Conservation (phyloP, 441 rosid genomes). For the Euphorbia schlechtendalii region DNA sequence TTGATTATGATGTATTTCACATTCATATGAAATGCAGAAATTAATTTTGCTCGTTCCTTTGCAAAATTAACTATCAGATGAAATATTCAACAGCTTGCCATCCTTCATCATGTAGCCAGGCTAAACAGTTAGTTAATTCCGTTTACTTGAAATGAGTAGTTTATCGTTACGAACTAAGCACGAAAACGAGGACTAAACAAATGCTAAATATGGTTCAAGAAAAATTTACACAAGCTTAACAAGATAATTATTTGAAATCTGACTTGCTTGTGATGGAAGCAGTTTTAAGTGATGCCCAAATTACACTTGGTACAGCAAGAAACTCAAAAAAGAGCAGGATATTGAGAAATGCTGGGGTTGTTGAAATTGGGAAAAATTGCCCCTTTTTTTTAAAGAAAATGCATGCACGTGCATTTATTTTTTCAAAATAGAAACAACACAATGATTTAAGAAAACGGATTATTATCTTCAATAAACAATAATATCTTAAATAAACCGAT, state of each 20-base stretch:
- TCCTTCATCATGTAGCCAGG: background rate
- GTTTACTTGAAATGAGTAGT: background rate
- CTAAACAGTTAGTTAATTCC: too few species aligned
- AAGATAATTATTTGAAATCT: background rate
- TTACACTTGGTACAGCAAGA: background rate
- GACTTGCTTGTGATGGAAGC: too few species aligned
- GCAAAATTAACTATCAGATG: background rate
- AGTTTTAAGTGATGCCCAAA: background rate
- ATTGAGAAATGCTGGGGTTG: too few species aligned
- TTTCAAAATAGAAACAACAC: too few species aligned
- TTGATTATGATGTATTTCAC: background rate
- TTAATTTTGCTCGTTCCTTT: background rate
- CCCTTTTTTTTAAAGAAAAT: too few species aligned
- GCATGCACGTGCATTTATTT: too few species aligned
- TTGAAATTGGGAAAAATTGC: too few species aligned
- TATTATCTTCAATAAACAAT: too few species aligned
- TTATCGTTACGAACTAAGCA: background rate
- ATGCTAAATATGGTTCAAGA: too few species aligned
- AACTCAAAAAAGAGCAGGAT: background rate
- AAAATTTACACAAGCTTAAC: too few species aligned
- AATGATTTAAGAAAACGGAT: too few species aligned
- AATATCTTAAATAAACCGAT: too few species aligned
- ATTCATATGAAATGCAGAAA: background rate
- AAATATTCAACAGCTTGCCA: background rate
- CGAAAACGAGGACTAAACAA: background rate